phyloP scores from a whole-genome alignment of 2,329 filamentous ascomycete genomes.

The Diaporthe sp. region DNA sequence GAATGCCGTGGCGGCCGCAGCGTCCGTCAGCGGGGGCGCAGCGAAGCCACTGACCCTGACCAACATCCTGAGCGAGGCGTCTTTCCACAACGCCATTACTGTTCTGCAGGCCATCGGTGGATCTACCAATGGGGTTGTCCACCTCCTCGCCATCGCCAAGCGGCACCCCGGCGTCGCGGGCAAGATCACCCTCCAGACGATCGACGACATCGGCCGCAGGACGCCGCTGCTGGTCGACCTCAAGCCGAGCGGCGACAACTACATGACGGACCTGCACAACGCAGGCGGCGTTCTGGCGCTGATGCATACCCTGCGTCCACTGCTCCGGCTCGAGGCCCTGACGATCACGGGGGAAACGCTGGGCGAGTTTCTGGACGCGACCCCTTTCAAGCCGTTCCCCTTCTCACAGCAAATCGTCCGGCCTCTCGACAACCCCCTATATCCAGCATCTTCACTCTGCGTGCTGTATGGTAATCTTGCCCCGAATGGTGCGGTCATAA shows the following conservation, averaged over 20 bases:
- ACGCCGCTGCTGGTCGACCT: constrained; percentile 88
- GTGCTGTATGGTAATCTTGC: constrained; percentile 88
- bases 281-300: constrained; percentile 88
- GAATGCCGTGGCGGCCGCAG: constrained; percentile 75
- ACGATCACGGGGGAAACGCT: constrained; percentile 90
- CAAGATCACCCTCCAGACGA: constrained; percentile 78
- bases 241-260: constrained; percentile 87
- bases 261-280: constrained; percentile 92
- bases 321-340: constrained; percentile 81
- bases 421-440: constrained; percentile 74
- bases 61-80: constrained; percentile 71
- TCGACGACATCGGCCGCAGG: constrained; percentile 81
- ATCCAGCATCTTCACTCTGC: constrained; percentile 82
- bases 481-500: constrained; percentile 86
- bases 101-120: constrained; percentile 89
- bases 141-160: constrained; percentile 86
- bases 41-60: constrained; percentile 73
- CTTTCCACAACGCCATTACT: constrained; percentile 87
- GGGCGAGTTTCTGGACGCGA: constrained; percentile 80
- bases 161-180: constrained; percentile 76
- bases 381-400: constrained; percentile 69
- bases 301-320: constrained; percentile 80
- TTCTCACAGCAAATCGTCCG: constrained; percentile 66
- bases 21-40: constrained; percentile 53
- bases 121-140: constrained; percentile 87